Conservation (phyloP, 2,329 filamentous ascomycete genomes). For the Hymenoscyphus fructigenus region DNA sequence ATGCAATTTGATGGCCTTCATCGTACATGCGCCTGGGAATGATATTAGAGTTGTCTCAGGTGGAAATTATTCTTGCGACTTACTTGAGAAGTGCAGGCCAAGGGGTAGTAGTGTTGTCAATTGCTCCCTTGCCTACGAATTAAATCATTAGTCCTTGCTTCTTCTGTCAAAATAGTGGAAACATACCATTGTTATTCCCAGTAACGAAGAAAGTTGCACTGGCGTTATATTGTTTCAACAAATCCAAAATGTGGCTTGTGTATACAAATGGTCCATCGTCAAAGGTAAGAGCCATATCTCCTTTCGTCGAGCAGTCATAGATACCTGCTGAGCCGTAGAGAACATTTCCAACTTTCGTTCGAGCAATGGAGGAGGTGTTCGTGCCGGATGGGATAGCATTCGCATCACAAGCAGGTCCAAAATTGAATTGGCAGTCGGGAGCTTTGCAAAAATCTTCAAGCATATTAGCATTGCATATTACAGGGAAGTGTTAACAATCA, state of each 20-base stretch:
- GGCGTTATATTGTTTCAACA: constrained; percentile 57
- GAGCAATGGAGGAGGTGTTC: constrained; percentile 49
- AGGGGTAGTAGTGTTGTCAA: constrained; percentile 48
- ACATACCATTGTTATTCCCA: constrained; percentile 42
- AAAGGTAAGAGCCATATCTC: constrained; percentile 64
- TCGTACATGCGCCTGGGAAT: constrained; percentile 25
- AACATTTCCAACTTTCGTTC: constrained; percentile 52
- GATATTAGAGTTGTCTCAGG: constrained; percentile 5
- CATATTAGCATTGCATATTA: neutral
- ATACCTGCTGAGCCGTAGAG: constrained; percentile 58
- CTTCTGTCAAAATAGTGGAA: neutral
- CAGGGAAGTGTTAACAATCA: neutral
- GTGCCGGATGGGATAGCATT: constrained; percentile 54
- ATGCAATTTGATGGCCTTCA: constrained; percentile 60
- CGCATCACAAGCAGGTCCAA: constrained; percentile 58
- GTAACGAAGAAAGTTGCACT: constrained; percentile 59
- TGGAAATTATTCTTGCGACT: neutral
- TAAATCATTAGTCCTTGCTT: constrained; percentile 40
- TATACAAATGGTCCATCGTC: constrained; percentile 66
- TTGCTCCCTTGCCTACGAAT: constrained; percentile 48
- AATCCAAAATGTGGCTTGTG: constrained; percentile 60
- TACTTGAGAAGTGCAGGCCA: constrained; percentile 39
- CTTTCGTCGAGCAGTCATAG: constrained; percentile 54
- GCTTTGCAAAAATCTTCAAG: constrained; percentile 54
- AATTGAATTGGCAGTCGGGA: constrained; percentile 60